A percentile compares a stretch with the other conserved stretches of the same genome.
phyloP scores from a whole-genome alignment of 2,329 filamentous ascomycete genomes.

The Sordariomycetes sp. region DNA sequence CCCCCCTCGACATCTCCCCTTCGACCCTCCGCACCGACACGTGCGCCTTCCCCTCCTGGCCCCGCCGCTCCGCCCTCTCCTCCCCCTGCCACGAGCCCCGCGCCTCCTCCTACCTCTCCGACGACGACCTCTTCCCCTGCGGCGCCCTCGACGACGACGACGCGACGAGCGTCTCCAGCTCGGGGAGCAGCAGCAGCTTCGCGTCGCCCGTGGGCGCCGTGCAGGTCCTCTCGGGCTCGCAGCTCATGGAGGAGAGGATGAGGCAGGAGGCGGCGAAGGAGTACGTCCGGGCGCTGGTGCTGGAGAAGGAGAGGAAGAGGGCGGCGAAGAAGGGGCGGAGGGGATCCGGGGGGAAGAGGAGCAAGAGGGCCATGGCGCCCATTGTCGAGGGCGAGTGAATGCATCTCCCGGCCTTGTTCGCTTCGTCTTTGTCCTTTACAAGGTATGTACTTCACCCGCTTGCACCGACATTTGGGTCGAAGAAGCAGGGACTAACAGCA shows the following conservation, averaged over 20 bases:
- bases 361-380: conserved; percentile 2
- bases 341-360: conserved; percentile 1
- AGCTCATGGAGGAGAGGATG: conserved; percentile 35
- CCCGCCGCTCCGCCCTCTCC: conserved; percentile 37
- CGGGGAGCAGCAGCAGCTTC: conserved; percentile 22
- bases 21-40: conserved; percentile 23
- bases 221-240: conserved; percentile 25
- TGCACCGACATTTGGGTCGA: too few species aligned
- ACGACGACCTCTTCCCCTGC: conserved; percentile 47
- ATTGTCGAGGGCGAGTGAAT: conserved; percentile 3
- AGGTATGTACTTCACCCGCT: neutral
- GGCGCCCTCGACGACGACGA: conserved; percentile 33
- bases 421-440: neutral
- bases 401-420: neutral
- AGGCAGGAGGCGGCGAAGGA: conserved; percentile 36
- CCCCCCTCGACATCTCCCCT: conserved; percentile 30
- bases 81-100: conserved; percentile 17
- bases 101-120: conserved; percentile 44
- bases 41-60: conserved; percentile 47
- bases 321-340: conserved; percentile 2
- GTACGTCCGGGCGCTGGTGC: conserved; percentile 31
- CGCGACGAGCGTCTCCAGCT: conserved; percentile 27
- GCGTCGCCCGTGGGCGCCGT: conserved; percentile 18
- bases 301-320: conserved; percentile 33
- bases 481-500: neutral